phyloP scores from a whole-genome alignment of 441 rosid genomes.

The Adansonia rubrostipa region DNA sequence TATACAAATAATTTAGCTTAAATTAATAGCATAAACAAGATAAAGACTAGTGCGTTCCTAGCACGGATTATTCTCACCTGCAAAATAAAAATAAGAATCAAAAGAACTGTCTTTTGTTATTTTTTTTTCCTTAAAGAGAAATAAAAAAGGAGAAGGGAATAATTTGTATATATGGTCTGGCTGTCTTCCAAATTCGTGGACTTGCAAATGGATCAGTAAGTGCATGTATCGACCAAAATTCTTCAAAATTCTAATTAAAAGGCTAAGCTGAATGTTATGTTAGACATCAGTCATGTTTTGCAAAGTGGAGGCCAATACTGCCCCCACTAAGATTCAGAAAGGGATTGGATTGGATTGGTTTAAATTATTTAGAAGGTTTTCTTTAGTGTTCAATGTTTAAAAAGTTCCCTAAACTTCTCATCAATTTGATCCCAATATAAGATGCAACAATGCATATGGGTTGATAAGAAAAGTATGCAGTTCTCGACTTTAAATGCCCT shows the following conservation, averaged over 20 bases:
- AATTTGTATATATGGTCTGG: neutral
- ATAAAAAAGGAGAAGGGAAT: neutral
- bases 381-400: neutral
- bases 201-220: neutral
- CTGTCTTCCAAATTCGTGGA: neutral
- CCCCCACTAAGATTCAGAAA: constrained; percentile 4
- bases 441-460: neutral
- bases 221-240: neutral
- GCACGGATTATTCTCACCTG: neutral
- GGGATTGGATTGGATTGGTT: neutral
- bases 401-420: neutral
- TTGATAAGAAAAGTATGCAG: too few species aligned
- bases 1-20: neutral
- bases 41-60: neutral
- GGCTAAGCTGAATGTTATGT: neutral
- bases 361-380: neutral
- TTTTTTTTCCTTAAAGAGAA: neutral
- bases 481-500: neutral
- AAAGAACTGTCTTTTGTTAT: too few species aligned
- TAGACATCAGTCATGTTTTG: neutral
- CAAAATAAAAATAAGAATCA: neutral
- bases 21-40: neutral
- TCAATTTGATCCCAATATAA: constrained; percentile 8
- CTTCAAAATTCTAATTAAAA: neutral
- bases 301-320: neutral